These are phyloP conservation scores for Microsporum audouinii DNA, from an alignment of 2,329 filamentous ascomycete genomes.

Conservation along the genomic window DNA sequence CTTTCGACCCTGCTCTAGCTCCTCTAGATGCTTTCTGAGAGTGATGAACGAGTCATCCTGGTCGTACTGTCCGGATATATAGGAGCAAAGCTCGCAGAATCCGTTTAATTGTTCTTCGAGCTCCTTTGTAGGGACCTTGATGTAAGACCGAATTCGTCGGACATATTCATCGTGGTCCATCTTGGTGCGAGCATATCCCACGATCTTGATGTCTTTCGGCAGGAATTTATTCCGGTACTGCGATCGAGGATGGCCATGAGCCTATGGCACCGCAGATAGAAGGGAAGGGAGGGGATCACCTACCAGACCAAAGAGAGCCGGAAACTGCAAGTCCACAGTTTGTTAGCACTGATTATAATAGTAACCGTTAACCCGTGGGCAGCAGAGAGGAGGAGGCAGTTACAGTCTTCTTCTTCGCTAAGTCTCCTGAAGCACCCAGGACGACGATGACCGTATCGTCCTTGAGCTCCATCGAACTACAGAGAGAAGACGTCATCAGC, in stretches of 20 bases:
- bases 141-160: slow-evolving; percentile 89
- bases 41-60: slow-evolving; percentile 85
- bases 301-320: slow-evolving; percentile 92
- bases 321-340: slow-evolving; percentile 51
- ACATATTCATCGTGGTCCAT: slow-evolving; percentile 97
- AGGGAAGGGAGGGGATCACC: slow-evolving; percentile 34
- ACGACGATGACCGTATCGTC: slow-evolving; percentile 96
- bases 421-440: slow-evolving; percentile 89
- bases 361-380: background rate
- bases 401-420: slow-evolving; percentile 99
- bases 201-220: slow-evolving; percentile 85
- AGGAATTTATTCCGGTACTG: slow-evolving; percentile 99
- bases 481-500: background rate
- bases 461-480: slow-evolving; percentile 84
- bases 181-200: slow-evolving; percentile 98
- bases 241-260: slow-evolving; percentile 3
- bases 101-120: slow-evolving; percentile 89
- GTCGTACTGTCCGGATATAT: slow-evolving; percentile 96
- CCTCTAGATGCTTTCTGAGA: slow-evolving; percentile 73
- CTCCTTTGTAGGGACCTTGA: slow-evolving; percentile 97
- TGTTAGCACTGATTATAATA: slow-evolving; percentile 10
- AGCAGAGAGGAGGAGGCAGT: slow-evolving; percentile 24
- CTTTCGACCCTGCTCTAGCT: slow-evolving; percentile 68
- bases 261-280: background rate
- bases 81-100: slow-evolving; percentile 79